Evolutionary conservation across 139 green algal genomes (phyloP), one percentile per base, ranked within the genome.

Genomic region (Closterium sp.): DNA sequence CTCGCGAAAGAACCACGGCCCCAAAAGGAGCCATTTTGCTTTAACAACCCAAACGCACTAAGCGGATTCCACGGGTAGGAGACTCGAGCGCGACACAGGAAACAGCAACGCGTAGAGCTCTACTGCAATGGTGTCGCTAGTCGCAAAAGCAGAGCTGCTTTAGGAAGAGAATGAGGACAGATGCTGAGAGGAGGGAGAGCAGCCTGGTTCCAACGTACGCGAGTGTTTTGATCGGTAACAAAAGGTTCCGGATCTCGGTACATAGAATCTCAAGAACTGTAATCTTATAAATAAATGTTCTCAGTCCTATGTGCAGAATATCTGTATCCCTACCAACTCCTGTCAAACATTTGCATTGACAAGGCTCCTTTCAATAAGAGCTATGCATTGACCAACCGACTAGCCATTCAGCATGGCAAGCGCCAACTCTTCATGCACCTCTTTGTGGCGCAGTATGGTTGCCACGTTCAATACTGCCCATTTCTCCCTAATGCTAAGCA

Each of bases 381-480:
- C 50, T 0, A 99, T 96, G 94, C 97, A 98, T n/a, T 95, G 90
- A 0, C 94, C 96, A 19, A 99, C 96, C 21, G 89, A 94, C 10
- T 62, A 90, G 0, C 97, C 97, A 2, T 31, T 1, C 1, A 62
- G 31, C 97, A 99, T 99, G 4, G 95, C 96, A 0, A 93, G 93
- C 0, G 96, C 97, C 28, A 99, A 90, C 87, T 94, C 90, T 31
- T 96, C 90, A 31, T 99, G 97, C 24, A 96, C 42, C 0, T 50
- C 89, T 1, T 89, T 91, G 91, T 99, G 97, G 31, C 96, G 92
- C 94, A 99, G 94, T 27, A 99, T 89, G 1, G 93, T 93, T 0
- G 97, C 96, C 4, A 96, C 96, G 89, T 98, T 99, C 24, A 99
- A 94, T 31, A 99, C 97, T 13, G 98, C 96, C n/a, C n/a, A n/a